Evolutionary conservation across 2,329 filamentous ascomycete species (phyloP).

Genomic region (Sporothrix globosa): DNA sequence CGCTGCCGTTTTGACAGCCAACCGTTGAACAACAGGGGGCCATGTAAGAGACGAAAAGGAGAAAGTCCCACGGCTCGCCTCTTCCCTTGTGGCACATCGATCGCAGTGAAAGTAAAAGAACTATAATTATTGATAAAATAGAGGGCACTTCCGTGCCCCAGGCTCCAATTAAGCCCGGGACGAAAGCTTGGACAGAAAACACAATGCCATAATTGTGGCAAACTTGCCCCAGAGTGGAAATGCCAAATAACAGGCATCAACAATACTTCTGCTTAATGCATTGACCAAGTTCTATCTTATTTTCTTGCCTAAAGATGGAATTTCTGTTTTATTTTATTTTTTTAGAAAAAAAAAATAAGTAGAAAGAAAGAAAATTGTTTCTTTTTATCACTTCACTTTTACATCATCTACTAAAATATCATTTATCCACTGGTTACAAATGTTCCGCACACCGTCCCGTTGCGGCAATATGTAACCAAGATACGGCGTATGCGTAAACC

Average conservation of each 20-base stretch:
- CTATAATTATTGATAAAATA: no score
- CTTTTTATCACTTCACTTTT: background rate
- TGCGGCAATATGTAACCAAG: conserved; percentile 23
- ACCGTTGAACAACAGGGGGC: no score
- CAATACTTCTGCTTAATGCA: background rate
- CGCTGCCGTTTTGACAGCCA: no score
- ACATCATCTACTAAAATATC: background rate
- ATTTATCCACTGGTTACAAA: background rate
- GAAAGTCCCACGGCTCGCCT: background rate
- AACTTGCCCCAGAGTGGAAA: background rate
- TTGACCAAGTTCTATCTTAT: background rate
- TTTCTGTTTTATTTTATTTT: background rate
- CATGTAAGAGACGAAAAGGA: no score
- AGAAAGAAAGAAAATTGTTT: background rate
- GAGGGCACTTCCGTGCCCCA: background rate
- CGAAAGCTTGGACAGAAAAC: no score
- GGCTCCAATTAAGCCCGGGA: no score
- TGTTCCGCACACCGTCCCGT: background rate
- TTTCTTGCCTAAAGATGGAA: background rate
- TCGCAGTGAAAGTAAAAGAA: background rate
- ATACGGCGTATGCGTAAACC: background rate
- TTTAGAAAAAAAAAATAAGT: background rate
- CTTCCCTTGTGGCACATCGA: background rate
- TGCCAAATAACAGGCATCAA: background rate
- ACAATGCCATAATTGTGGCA: conserved; percentile 20